Evolutionary conservation across 2,329 filamentous ascomycete genomes (phyloP).

Genomic region (Stenocarpella maydis): DNA sequence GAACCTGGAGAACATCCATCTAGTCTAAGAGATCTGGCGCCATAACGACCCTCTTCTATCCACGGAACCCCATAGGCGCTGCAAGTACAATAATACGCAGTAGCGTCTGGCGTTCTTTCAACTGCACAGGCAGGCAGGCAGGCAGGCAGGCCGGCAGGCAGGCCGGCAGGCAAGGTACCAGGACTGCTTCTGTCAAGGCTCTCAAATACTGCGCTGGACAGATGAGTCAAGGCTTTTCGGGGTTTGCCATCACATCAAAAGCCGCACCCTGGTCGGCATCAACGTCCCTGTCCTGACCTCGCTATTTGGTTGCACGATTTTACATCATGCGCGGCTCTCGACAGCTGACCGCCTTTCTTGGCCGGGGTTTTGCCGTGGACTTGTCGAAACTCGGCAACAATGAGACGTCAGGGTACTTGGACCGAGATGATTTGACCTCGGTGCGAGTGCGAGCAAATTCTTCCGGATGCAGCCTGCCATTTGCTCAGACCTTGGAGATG

Average conservation of each 20-base stretch:
- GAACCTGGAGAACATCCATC: constrained; percentile 34
- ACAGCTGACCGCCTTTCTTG: constrained; percentile 35
- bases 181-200: background rate
- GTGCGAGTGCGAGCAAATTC: constrained; percentile 17
- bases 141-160: no score
- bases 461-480: background rate
- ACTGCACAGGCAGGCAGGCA: background rate
- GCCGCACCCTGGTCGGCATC: constrained; percentile 4
- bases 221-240: constrained; percentile 20
- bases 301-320: constrained; percentile 31
- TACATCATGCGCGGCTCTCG: constrained; percentile 34
- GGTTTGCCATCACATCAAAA: constrained; percentile 15
- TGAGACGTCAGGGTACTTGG: constrained; percentile 3
- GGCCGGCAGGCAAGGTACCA: background rate
- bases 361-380: constrained; percentile 33
- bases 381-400: constrained; percentile 21
- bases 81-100: background rate
- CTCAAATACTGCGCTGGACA: constrained; percentile 10
- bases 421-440: constrained; percentile 6
- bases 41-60: constrained; percentile 23
- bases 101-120: background rate
- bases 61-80: background rate
- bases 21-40: constrained; percentile 23
- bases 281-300: constrained; percentile 17
- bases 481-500: background rate